Conservation (phyloP, 352 stramenopile genomes). For the Phytopythium oedochilum region DNA sequence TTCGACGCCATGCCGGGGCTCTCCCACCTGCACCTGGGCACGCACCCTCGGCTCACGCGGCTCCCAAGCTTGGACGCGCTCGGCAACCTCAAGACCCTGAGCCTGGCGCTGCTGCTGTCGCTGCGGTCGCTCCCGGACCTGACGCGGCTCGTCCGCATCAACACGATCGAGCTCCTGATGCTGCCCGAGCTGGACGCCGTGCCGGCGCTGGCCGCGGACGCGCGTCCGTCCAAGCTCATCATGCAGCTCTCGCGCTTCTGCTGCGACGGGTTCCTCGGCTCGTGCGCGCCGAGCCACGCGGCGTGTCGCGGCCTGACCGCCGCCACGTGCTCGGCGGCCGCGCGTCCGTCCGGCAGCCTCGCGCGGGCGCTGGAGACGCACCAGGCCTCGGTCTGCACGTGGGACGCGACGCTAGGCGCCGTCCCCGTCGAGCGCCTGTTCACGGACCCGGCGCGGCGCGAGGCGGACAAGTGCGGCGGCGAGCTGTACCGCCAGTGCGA, state of each 20-base stretch:
- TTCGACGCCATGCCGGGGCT: constrained; percentile 21
- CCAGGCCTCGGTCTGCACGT: neutral
- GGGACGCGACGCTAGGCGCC: neutral
- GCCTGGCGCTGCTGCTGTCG: constrained; percentile 3
- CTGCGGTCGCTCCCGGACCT: constrained; percentile 14
- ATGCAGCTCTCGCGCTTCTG: constrained; percentile 5
- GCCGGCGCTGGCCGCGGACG: constrained; percentile 4
- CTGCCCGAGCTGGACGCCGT: constrained; percentile 3
- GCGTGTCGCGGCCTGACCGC: neutral
- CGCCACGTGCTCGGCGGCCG: too few relatives aligned
- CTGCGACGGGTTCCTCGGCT: constrained; percentile 17
- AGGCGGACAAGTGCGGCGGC: constrained; percentile 14
- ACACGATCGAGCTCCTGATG: constrained; percentile 4
- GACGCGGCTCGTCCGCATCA: constrained; percentile 1
- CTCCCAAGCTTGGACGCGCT: constrained; percentile 14
- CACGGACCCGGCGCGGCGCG: neutral
- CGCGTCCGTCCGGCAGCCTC: neutral
- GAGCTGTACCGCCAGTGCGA: constrained; percentile 18
- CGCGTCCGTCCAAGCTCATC: neutral
- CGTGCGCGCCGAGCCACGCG: constrained; percentile 7
- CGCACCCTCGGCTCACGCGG: constrained; percentile 5
- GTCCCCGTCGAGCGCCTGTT: neutral
- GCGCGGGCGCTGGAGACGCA: neutral
- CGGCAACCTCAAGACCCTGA: constrained; percentile 15
- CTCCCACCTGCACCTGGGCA: constrained; percentile 16